Percentiles rank a stretch among this genome's conserved stretches.
These are phyloP conservation scores for Geranium rotundifolium DNA, from an alignment of 345 rosid genomes.

Conservation along the genomic window DNA sequence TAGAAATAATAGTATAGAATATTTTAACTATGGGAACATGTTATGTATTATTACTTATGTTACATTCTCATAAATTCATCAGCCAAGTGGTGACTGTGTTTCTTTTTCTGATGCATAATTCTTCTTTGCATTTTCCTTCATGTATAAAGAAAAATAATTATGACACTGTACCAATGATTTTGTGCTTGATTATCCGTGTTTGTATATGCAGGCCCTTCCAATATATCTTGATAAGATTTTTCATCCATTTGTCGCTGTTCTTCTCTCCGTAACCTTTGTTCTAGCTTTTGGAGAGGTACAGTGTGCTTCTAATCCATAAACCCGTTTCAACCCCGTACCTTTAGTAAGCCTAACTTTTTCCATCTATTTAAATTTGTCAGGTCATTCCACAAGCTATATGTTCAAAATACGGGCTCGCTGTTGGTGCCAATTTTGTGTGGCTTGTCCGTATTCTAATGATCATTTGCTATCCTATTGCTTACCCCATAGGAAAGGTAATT, in stretches of 20 bases:
- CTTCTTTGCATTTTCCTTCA: neutral
- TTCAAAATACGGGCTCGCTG: neutral
- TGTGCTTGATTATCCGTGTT: neutral
- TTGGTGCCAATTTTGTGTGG: constrained; percentile 4
- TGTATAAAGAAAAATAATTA: neutral
- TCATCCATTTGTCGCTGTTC: neutral
- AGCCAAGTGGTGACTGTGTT: neutral
- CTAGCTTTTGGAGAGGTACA: neutral
- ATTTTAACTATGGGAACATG: too few relatives aligned
- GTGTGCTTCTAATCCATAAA: neutral
- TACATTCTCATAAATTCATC: neutral
- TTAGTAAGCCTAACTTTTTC: neutral
- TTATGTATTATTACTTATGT: too few relatives aligned
- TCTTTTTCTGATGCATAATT: too few relatives aligned
- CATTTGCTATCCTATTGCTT: constrained; percentile 1
- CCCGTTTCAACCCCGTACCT: neutral
- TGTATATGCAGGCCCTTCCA: constrained; percentile 2
- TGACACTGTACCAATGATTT: neutral
- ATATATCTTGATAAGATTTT: neutral
- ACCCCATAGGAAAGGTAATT: constrained; percentile 1
- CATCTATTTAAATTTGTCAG: neutral
- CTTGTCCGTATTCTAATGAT: constrained; percentile 2
- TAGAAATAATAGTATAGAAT: too few relatives aligned
- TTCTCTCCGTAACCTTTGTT: neutral
- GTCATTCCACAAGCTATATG: constrained; percentile 4